These are phyloP conservation scores for Ambispora gerdemannii DNA, from an alignment of 192 early-diverging fungal genomes.

Conservation along the genomic window DNA sequence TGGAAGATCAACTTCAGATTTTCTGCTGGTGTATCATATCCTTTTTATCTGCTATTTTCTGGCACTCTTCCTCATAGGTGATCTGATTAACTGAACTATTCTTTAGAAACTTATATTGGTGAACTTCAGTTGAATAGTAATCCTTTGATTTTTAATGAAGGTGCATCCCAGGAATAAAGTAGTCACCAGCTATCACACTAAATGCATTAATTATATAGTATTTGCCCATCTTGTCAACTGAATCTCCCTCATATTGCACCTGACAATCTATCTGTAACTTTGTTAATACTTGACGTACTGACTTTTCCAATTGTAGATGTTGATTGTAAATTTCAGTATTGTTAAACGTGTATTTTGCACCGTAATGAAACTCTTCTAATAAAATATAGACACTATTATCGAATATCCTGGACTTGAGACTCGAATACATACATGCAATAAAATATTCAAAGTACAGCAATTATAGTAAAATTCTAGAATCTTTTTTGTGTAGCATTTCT, in stretches of 20 bases:
- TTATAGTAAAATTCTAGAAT: slow-evolving; percentile 32
- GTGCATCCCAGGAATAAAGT: neutral
- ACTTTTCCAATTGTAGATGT: neutral
- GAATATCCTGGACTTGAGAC: slow-evolving; percentile 30
- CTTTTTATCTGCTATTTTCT: slow-evolving; percentile 27
- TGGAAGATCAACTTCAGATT: slow-evolving; percentile 28
- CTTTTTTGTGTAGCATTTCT: slow-evolving; percentile 27
- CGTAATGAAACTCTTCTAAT: slow-evolving; percentile 10
- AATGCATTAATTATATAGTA: slow-evolving; percentile 17
- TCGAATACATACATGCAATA: slow-evolving; percentile 32
- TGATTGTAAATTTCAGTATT: neutral
- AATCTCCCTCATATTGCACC: neutral
- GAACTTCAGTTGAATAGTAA: slow-evolving; percentile 24
- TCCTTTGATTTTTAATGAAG: neutral
- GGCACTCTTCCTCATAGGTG: slow-evolving; percentile 23
- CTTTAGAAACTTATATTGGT: slow-evolving; percentile 34
- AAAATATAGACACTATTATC: neutral
- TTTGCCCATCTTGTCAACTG: neutral
- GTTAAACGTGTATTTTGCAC: neutral
- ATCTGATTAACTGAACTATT: slow-evolving; percentile 5
- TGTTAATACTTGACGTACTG: neutral
- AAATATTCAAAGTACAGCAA: slow-evolving; percentile 40
- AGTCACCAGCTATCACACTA: slow-evolving; percentile 4
- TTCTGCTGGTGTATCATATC: slow-evolving; percentile 31
- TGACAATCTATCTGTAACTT: neutral